Percentiles rank a stretch among this genome's conserved stretches.
Evolutionary conservation across 2,329 filamentous ascomycete genomes (phyloP).

Genomic region (Fusarium foetens): DNA sequence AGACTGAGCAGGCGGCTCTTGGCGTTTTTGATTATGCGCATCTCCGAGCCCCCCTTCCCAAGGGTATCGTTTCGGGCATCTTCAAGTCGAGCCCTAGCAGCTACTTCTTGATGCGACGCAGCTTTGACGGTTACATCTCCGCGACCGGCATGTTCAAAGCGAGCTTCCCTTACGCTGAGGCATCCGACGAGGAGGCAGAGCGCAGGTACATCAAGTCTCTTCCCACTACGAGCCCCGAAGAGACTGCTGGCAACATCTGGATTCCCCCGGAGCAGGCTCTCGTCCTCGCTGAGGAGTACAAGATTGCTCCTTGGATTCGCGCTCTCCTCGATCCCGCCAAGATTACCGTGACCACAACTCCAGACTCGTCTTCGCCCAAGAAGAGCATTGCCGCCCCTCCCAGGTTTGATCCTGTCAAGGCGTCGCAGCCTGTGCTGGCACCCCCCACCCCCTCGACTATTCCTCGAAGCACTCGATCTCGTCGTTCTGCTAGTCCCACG

Average conservation of each 20-base stretch:
- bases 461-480: conserved; percentile 59
- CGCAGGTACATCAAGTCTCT: conserved; percentile 87
- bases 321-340: conserved; percentile 91
- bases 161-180: conserved; percentile 81
- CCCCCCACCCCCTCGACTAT: conserved; percentile 61
- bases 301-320: conserved; percentile 85
- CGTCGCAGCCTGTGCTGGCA: conserved; percentile 54
- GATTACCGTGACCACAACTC: conserved; percentile 69
- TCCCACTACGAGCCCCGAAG: conserved; percentile 83
- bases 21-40: conserved; percentile 97
- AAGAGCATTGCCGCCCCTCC: conserved; percentile 83
- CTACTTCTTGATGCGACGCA: conserved; percentile 96
- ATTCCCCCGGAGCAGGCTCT: conserved; percentile 86
- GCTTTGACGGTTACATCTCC: conserved; percentile 84
- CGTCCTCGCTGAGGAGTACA: conserved; percentile 85
- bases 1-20: conserved; percentile 77
- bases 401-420: conserved; percentile 71
- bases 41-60: conserved; percentile 89
- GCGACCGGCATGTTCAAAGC: conserved; percentile 95
- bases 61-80: conserved; percentile 91
- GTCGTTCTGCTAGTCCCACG: conserved; percentile 67
- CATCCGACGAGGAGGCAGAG: conserved; percentile 77
- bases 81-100: conserved; percentile 90
- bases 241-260: conserved; percentile 97
- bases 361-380: conserved; percentile 76